Percentiles rank a stretch among this genome's conserved stretches.
phyloP scores from a whole-genome alignment of 202 grass and related monocot species.

The Zizania palustris region DNA sequence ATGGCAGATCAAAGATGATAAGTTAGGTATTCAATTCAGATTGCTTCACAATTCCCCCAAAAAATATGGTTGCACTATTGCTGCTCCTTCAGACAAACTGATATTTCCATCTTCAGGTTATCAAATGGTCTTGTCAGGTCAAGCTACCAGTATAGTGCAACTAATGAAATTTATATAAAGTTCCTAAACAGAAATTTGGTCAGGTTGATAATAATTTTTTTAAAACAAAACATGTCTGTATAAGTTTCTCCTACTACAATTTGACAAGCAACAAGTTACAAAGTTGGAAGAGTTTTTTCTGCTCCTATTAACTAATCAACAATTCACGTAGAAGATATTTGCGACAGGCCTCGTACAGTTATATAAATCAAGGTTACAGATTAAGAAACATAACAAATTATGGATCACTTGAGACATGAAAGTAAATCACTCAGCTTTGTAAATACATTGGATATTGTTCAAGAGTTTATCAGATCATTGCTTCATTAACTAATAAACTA shows the following conservation, averaged over 20 bases:
- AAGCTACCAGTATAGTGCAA: slow-evolving; percentile 28
- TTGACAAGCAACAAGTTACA: background rate
- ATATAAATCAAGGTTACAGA: slow-evolving; percentile 17
- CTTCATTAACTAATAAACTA: slow-evolving; percentile 28
- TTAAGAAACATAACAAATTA: slow-evolving; percentile 14
- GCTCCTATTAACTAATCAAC: background rate
- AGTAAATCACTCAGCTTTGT: background rate
- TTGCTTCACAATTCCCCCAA: slow-evolving; percentile 26
- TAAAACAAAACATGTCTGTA: background rate
- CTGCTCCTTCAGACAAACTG: slow-evolving; percentile 34
- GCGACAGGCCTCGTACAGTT: background rate
- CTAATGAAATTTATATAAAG: slow-evolving; percentile 33
- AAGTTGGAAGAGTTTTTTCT: background rate
- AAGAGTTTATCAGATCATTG: slow-evolving; percentile 17
- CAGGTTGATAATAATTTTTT: slow-evolving; percentile 23
- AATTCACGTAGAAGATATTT: background rate
- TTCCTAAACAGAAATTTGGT: slow-evolving; percentile 41
- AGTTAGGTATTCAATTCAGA: slow-evolving; percentile 32
- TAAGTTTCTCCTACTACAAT: background rate
- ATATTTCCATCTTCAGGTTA: slow-evolving; percentile 30
- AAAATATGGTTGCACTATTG: slow-evolving; percentile 31
- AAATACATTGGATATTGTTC: slow-evolving; percentile 12
- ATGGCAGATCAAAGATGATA: slow-evolving; percentile 41
- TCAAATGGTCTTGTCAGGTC: slow-evolving; percentile 32
- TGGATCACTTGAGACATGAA: slow-evolving; percentile 1